These are phyloP conservation scores for Hyphodiscus sp. DNA, from an alignment of 2,329 filamentous ascomycete species.

Conservation along the genomic window DNA sequence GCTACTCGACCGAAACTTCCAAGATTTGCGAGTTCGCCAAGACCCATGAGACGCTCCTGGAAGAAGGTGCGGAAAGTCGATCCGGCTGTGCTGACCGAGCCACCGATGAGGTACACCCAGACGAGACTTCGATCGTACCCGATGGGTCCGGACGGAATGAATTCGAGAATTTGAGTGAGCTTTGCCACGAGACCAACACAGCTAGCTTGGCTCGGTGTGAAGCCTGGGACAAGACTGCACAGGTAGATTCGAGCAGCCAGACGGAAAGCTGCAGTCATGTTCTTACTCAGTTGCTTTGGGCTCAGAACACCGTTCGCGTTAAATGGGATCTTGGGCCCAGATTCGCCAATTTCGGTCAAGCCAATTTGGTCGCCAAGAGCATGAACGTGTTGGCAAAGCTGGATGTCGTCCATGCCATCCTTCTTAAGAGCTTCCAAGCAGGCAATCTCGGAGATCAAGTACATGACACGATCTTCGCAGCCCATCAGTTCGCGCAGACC, in stretches of 20 bases:
- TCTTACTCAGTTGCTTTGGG: slow-evolving; percentile 76
- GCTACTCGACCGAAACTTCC: slow-evolving; percentile 83
- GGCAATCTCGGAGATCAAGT: slow-evolving; percentile 93
- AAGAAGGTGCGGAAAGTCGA: slow-evolving; percentile 76
- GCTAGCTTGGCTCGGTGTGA: slow-evolving; percentile 66
- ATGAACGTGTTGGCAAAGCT: slow-evolving; percentile 82
- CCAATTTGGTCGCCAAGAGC: slow-evolving; percentile 84
- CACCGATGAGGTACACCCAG: slow-evolving; percentile 89
- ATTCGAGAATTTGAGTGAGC: slow-evolving; percentile 68
- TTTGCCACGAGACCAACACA: slow-evolving; percentile 73
- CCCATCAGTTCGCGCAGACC: slow-evolving; percentile 93
- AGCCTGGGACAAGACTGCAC: slow-evolving; percentile 89
- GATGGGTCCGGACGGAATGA: slow-evolving; percentile 71
- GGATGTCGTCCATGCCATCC: slow-evolving; percentile 76
- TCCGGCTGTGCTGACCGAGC: slow-evolving; percentile 64
- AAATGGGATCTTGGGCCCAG: slow-evolving; percentile 52
- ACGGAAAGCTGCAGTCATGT: slow-evolving; percentile 87
- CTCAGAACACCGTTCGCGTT: slow-evolving; percentile 68
- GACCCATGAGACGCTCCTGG: slow-evolving; percentile 62
- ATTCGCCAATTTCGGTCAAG: slow-evolving; percentile 62
- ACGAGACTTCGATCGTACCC: slow-evolving; percentile 88
- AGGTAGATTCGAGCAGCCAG: slow-evolving; percentile 91
- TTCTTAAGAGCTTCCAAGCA: slow-evolving; percentile 86
- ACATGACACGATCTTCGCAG: slow-evolving; percentile 96
- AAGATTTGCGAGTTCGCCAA: slow-evolving; percentile 71